Evolutionary conservation across 1,284 basidiomycete genomes (phyloP), one percentile per base, ranked within the genome.

Genomic region (Moesziomyces globuligerus): DNA sequence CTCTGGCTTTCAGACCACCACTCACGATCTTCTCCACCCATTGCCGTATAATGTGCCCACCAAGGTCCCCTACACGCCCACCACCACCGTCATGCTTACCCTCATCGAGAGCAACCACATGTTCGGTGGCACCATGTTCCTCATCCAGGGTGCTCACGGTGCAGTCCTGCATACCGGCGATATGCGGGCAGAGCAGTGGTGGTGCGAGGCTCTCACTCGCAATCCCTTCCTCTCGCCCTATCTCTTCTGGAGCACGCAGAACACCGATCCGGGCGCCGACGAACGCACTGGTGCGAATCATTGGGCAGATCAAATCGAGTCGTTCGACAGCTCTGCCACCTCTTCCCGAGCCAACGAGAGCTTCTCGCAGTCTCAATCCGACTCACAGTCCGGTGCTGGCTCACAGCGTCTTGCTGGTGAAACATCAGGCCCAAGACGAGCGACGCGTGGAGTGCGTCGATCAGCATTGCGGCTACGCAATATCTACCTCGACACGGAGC

Each of bases 41-140:
- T 41, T 78, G n/a, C 66, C 69, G 13, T 69, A 75, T 46, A 70
- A 91, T 65, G 86, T 85, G 5, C 90, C 93, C 0, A 91, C 88
- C 0, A 71, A 82, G 29, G 85, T 89, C 39, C 87, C 89, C 18
- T 83, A 94, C 20, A 85, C 87, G 6, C 84, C 85, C 9, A 87
- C 89, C 55, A 83, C 80, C 0, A 61, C 45, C 1, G 87, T 93
- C 3, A 89, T 85, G 0, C 86, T 96, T 57, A 95, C 93, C 0
- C 85, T 92, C 3, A 84, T 97, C 15, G 91, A 94, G 72, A 93
- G 94, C 1, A 97, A 97, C 78, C 94, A 97, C 80, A 96, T 93
- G 81, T 93, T 92, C 10, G 94, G 94, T 0, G 90, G 92, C 0
- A 88, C 92, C 26, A 96, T 97, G 94, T 94, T 91, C 81, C 86